Conservation (phyloP, 163 green algal species). For the Coccomyxa subellipsoidea region DNA sequence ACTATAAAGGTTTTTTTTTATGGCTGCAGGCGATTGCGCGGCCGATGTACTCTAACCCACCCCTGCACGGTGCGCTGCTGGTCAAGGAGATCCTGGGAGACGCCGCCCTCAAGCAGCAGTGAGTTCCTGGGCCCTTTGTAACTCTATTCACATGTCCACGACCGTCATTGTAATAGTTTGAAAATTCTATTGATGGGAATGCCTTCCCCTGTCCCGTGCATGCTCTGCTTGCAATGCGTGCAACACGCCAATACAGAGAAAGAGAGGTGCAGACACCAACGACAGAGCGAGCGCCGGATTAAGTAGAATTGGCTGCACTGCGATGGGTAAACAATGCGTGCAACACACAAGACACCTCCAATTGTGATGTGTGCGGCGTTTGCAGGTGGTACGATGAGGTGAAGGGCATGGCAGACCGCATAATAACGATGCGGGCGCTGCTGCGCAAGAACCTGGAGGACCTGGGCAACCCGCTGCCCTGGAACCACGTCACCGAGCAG, state of each 20-base stretch:
- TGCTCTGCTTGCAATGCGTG: too few relatives aligned
- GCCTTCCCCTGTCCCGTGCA: too few relatives aligned
- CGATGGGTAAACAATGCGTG: too few relatives aligned
- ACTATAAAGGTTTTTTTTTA: not conserved
- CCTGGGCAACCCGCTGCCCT: constrained; percentile 48
- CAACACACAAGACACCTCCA: too few relatives aligned
- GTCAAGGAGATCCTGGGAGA: constrained; percentile 70
- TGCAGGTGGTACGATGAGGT: constrained; percentile 7
- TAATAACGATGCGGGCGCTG: constrained; percentile 68
- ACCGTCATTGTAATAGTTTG: too few relatives aligned
- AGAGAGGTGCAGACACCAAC: too few relatives aligned
- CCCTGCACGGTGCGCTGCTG: constrained; percentile 68
- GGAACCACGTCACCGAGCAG: constrained; percentile 75
- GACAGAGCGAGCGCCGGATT: too few relatives aligned
- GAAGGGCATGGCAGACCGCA: constrained; percentile 33
- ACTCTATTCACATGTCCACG: too few relatives aligned
- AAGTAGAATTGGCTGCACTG: too few relatives aligned
- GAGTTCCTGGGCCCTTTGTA: not conserved
- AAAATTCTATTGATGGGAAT: too few relatives aligned
- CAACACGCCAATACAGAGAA: too few relatives aligned
- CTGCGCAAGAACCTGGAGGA: constrained; percentile 61
- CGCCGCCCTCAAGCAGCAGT: constrained; percentile 7
- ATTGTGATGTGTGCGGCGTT: too few relatives aligned
- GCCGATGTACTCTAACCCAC: constrained; percentile 87
- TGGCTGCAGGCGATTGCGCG: constrained; percentile 44